Conservation (phyloP, 2,329 filamentous ascomycete species). For the Cercospora citrullina region DNA sequence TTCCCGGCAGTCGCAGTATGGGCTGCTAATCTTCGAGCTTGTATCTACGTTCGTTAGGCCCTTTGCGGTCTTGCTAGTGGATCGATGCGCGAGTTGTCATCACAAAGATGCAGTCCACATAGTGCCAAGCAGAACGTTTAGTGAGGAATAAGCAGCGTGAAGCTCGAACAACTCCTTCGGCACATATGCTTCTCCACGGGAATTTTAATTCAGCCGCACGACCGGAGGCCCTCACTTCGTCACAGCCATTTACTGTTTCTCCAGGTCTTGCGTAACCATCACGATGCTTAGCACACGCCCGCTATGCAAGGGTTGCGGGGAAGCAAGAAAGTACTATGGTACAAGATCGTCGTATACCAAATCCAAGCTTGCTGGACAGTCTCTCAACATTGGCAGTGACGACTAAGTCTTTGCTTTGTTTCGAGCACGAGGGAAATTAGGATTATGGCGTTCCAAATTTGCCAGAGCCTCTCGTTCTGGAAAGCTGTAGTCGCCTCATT, state of each 20-base stretch:
- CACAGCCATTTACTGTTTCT: neutral
- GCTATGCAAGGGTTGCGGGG: neutral
- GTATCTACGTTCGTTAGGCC: neutral
- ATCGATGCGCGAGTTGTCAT: neutral
- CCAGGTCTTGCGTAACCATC: neutral
- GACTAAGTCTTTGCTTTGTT: neutral
- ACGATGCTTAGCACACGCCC: neutral
- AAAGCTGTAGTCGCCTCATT: neutral
- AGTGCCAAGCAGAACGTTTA: neutral
- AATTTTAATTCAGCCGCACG: neutral
- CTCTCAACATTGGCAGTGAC: neutral
- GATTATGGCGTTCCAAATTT: neutral
- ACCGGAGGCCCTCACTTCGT: neutral
- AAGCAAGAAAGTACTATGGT: neutral
- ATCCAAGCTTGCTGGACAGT: neutral
- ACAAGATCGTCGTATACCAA: neutral
- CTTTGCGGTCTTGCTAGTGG: neutral
- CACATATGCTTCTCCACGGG: neutral
- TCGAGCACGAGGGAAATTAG: neutral
- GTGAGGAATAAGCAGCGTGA: neutral
- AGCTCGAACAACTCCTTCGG: neutral
- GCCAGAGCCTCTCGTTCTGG: neutral
- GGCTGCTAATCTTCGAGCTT: neutral
- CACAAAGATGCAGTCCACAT: neutral
- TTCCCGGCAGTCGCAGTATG: neutral